Percentiles rank a stretch among this genome's conserved stretches.
These are phyloP conservation scores for Sporothrix dimorphospora DNA, from an alignment of 2,329 filamentous ascomycete genomes.

Conservation along the genomic window DNA sequence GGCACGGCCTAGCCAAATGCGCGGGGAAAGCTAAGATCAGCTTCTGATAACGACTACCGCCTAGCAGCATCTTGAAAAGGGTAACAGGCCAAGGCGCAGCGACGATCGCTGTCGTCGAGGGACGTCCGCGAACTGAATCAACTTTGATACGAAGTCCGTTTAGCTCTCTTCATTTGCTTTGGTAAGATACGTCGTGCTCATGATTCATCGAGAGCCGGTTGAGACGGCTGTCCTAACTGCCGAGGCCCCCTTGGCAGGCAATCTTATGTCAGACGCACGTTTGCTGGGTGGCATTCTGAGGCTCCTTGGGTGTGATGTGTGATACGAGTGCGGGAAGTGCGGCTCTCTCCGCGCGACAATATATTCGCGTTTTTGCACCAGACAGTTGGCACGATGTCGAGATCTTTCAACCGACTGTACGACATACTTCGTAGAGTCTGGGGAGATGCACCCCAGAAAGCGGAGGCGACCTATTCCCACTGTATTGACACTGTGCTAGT, in stretches of 20 bases:
- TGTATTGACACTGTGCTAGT: conserved; percentile 14
- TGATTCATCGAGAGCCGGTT: not conserved
- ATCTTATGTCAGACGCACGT: not conserved
- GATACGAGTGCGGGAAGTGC: not conserved
- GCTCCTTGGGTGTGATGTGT: not conserved
- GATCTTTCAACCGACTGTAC: not conserved
- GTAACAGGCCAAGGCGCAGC: not conserved
- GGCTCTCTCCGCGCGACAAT: conserved; percentile 1
- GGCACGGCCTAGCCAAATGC: conserved; percentile 20
- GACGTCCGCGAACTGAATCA: not conserved
- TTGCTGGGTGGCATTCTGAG: not conserved
- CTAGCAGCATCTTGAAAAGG: not conserved
- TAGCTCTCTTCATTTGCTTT: not conserved
- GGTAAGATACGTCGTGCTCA: too few species aligned
- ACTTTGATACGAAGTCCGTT: not conserved
- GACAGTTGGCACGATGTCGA: not conserved
- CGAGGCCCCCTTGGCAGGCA: not conserved
- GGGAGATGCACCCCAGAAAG: not conserved
- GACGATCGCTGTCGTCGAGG: not conserved
- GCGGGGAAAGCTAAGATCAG: conserved; percentile 13
- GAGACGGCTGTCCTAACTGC: not conserved
- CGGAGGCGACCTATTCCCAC: not conserved
- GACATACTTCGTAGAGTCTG: too few species aligned
- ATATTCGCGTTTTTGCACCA: not conserved
- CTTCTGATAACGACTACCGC: conserved; percentile 11